Evolutionary conservation across 208 protist species (phyloP), one percentile per base, ranked within the genome.

Genomic region (Angomonas ambiguus): DNA sequence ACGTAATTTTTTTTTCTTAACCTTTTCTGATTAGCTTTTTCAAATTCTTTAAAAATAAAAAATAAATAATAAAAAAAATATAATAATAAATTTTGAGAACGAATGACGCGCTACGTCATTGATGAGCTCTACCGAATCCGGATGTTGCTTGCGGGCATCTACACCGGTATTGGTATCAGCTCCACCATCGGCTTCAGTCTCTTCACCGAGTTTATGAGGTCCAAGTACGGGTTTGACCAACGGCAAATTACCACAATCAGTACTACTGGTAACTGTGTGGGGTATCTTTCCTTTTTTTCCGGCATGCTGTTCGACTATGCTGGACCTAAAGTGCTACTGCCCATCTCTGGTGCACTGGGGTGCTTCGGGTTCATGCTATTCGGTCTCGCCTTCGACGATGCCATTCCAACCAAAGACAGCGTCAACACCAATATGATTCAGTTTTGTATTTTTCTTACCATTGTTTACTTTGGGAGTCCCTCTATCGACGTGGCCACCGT

Each of bases 161-260:
- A 83, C 35, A 30, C 82, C 42, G 87, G 83, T 20, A 24, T 93
- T 31, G 74, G 58, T 48, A 79, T 88, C 68, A 89, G 82, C 60
- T 89, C 81, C 48, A 84, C 79, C 41, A 91, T 89, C 65, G 81
- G 79, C 25, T 93, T 93, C 72, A 87, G 76, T 58, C 69, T 91
- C 68, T 89, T 93, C 49, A 81, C 82, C 2, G 77, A 83, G 35
- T 49, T 79, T 48, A 72, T 93, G 35, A 61, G 63, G 35, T n/a
- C 32, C 3, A 76, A 82, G 53, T 91, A 91, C 67, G 42, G 55
- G 28, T 87, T 91, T 55, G 77, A 74, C 33, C 84, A 91, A 41
- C 58, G 56, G 25, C 82, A 91, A 49, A 91, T 93, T 73, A 93
- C 82, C 18, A 93, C 80, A 28, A 91, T 93, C 80, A 91, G 82